These are phyloP conservation scores for Astrothelium macrocarpum DNA, from an alignment of 495 filamentous ascomycete species.

Conservation along the genomic window DNA sequence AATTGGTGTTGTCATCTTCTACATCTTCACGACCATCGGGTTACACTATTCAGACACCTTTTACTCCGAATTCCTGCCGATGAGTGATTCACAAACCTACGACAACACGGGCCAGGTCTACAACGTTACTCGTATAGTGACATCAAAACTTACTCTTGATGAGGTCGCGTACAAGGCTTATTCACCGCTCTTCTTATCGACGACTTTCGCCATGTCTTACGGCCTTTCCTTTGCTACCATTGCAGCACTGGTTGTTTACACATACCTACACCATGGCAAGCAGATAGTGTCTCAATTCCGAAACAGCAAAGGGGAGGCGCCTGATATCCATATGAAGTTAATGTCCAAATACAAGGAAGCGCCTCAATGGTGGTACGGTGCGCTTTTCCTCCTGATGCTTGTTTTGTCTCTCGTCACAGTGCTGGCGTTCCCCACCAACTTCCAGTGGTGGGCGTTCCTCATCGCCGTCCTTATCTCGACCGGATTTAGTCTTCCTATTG, in stretches of 20 bases:
- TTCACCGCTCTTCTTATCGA: conserved; percentile 67
- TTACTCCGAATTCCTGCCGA: conserved; percentile 72
- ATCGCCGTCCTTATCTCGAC: conserved; percentile 27
- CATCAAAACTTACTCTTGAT: conserved; percentile 59
- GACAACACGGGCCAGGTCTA: conserved; percentile 72
- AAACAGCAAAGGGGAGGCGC: conserved; percentile 42
- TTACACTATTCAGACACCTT: conserved; percentile 47
- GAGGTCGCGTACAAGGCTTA: conserved; percentile 58
- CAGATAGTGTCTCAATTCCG: conserved; percentile 12
- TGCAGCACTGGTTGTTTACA: conserved; percentile 59
- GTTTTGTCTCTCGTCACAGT: conserved; percentile 1
- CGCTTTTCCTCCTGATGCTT: not conserved
- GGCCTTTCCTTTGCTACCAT: conserved; percentile 71
- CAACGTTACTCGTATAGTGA: conserved; percentile 63
- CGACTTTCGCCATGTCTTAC: conserved; percentile 71
- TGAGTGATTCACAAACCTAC: conserved; percentile 64
- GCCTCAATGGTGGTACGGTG: conserved; percentile 58
- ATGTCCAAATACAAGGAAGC: conserved; percentile 69
- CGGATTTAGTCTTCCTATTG: conserved; percentile 67
- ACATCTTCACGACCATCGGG: conserved; percentile 19
- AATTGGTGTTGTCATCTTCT: conserved; percentile 38
- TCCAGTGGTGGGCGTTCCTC: conserved; percentile 32
- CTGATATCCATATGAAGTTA: conserved; percentile 56
- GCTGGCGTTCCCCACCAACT: conserved; percentile 42
- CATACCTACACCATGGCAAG: conserved; percentile 55